These are phyloP conservation scores for Scleromitrula shiraiana DNA, from an alignment of 2,329 filamentous ascomycete genomes.

Conservation along the genomic window DNA sequence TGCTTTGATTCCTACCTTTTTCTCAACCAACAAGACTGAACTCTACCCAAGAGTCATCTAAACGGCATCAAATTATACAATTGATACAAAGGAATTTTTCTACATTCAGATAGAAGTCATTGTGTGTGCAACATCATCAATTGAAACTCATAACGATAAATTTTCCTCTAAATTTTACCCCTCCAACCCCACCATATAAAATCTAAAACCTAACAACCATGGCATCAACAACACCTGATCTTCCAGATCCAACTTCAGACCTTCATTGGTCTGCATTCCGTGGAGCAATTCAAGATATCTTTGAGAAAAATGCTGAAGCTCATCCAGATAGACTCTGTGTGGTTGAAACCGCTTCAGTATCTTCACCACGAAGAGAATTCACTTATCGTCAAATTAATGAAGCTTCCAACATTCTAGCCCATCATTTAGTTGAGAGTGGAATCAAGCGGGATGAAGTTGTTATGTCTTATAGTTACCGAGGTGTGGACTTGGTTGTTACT, in stretches of 20 bases:
- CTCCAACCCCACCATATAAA: constrained; percentile 2
- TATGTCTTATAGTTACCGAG: constrained; percentile 83
- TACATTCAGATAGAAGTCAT: neutral
- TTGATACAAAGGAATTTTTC: neutral
- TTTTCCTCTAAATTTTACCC: constrained; percentile 1
- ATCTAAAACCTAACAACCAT: constrained; percentile 10
- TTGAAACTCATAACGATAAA: neutral
- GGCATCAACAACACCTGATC: constrained; percentile 13
- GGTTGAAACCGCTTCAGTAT: constrained; percentile 50
- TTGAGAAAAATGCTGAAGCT: constrained; percentile 48
- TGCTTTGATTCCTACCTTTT: too few species aligned
- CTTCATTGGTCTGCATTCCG: constrained; percentile 51
- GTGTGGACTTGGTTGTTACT: constrained; percentile 67
- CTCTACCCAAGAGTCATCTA: too few species aligned
- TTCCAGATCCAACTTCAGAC: constrained; percentile 49
- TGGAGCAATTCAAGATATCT: constrained; percentile 53
- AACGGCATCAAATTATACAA: too few species aligned
- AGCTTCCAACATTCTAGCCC: constrained; percentile 70
- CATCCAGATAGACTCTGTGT: constrained; percentile 61
- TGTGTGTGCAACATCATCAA: neutral
- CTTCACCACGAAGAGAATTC: constrained; percentile 55
- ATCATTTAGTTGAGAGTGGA: constrained; percentile 68
- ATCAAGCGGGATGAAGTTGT: constrained; percentile 77
- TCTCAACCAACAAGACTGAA: too few species aligned
- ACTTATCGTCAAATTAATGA: constrained; percentile 84